Base-by-base conservation (phyloP, 495 filamentous ascomycete genomes). In the Aspergillus nanangensis region DNA sequence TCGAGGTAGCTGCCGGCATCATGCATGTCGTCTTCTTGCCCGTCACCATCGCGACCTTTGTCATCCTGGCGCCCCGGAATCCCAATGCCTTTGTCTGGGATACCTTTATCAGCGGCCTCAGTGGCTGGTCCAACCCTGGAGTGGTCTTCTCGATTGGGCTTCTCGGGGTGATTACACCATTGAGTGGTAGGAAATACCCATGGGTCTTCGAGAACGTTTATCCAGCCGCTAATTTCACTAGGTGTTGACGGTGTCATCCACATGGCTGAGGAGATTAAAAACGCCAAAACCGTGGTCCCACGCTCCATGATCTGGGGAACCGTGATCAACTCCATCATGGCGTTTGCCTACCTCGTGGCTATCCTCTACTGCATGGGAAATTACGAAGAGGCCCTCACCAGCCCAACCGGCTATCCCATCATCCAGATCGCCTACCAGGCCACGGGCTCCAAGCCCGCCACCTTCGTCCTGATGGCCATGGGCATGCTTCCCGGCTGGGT, bases 361-460 rank as follows among this genome's bases (percentile, higher is more conserved):
- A 52, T 66, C 36, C 51, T 74, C 3, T 76, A 69, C 50, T 70
- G 63, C 53, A 65, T 70, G 35, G 69, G 68, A 13, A 61, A 71
- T 44, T 57, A 71, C 34, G 40, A 53, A 3, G 57, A 58, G 17
- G 65, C 69, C 1, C 22, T 71, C 1, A 45, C 42, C 4, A 60
- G 55, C 7, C 45, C 69, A 0, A 78, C 74, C 8, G 67, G 69
- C 24, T 76, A 74, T 31, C 73, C 76, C 10, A 74, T 81, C 56
- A 78, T 81, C 48, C 53, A 73, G 51, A 71, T 78, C 36, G 72
- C 71, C 55, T 70, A 72, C 55, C 59, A 73, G 47, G 70, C 71
- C 13, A 78, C 70, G 9, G 58, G 59, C 5, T 73, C 69, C 31
- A 60, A 66, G 31, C 55, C 65, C 19, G 72, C 69, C 5, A 70